These are phyloP conservation scores for Pichia inconspicua DNA, from an alignment of 1,139 yeast species.

Conservation along the genomic window DNA sequence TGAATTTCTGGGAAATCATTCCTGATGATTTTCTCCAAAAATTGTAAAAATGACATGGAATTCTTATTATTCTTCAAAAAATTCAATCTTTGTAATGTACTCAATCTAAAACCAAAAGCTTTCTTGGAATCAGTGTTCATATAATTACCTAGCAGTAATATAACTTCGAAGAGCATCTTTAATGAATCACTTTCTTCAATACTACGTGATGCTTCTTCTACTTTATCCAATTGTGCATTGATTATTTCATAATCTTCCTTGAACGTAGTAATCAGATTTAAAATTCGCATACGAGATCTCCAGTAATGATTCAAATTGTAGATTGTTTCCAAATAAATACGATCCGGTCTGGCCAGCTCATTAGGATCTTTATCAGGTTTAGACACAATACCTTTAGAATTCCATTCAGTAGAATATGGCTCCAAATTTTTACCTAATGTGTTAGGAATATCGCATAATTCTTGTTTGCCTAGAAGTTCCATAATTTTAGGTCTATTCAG, in stretches of 20 bases:
- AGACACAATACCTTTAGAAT: slow-evolving; percentile 22
- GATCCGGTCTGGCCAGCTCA: slow-evolving; percentile 70
- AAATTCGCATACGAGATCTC: slow-evolving; percentile 71
- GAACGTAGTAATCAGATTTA: slow-evolving; percentile 50
- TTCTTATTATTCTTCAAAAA: slow-evolving; percentile 74
- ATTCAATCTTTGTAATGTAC: slow-evolving; percentile 65
- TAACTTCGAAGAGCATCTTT: slow-evolving; percentile 63
- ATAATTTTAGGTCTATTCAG: slow-evolving; percentile 61
- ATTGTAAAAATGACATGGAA: slow-evolving; percentile 71
- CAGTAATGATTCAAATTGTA: slow-evolving; percentile 73
- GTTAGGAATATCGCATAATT: slow-evolving; percentile 63
- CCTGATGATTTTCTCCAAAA: slow-evolving; percentile 67
- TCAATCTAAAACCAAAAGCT: slow-evolving; percentile 71
- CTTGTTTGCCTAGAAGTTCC: slow-evolving; percentile 75
- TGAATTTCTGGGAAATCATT: slow-evolving; percentile 60
- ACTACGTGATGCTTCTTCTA: slow-evolving; percentile 59
- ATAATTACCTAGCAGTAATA: slow-evolving; percentile 74
- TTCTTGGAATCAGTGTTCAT: slow-evolving; percentile 77
- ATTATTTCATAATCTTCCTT: slow-evolving; percentile 69
- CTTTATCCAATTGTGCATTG: slow-evolving; percentile 47
- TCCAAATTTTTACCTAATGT: slow-evolving; percentile 56
- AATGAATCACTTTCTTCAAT: slow-evolving; percentile 52
- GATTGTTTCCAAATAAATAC: slow-evolving; percentile 63
- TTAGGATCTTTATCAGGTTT: slow-evolving; percentile 68
- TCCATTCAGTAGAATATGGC: slow-evolving; percentile 64